These are phyloP conservation scores for Camillea tinctor DNA, from an alignment of 2,329 filamentous ascomycete genomes.

Conservation along the genomic window DNA sequence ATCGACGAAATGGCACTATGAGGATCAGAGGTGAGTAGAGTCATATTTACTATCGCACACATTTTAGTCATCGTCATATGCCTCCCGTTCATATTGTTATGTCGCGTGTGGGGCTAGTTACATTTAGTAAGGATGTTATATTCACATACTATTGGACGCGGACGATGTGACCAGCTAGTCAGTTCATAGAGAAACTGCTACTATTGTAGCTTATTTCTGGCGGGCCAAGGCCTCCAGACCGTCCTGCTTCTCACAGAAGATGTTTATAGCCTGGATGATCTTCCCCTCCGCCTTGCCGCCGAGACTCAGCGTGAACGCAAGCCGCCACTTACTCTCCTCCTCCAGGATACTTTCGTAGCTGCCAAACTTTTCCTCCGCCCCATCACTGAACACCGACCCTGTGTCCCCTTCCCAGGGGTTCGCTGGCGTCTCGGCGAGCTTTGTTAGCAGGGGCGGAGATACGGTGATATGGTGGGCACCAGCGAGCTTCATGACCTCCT, in stretches of 20 bases:
- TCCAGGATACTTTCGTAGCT: conserved; percentile 26
- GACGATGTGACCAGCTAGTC: too few species aligned
- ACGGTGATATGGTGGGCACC: conserved; percentile 61
- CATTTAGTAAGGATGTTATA: too few species aligned
- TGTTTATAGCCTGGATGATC: conserved; percentile 54
- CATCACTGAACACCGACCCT: conserved; percentile 27
- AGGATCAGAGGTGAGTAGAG: too few species aligned
- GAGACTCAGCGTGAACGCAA: conserved; percentile 49
- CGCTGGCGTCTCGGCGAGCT: conserved; percentile 40
- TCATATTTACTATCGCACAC: too few species aligned
- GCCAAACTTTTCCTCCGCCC: conserved; percentile 8
- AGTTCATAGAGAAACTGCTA: neutral
- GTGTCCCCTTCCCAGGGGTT: conserved; percentile 32
- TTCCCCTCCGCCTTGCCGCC: conserved; percentile 50
- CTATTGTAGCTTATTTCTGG: conserved; percentile 1
- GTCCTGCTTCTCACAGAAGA: conserved; percentile 56
- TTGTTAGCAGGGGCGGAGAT: conserved; percentile 49
- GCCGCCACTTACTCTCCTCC: conserved; percentile 47
- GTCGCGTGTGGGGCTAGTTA: too few species aligned
- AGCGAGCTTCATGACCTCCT: conserved; percentile 58
- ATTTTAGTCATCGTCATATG: too few species aligned
- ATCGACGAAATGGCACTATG: too few species aligned
- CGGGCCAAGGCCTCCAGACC: conserved; percentile 42
- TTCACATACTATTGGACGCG: too few species aligned
- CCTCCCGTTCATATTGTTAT: too few species aligned